phyloP scores from a whole-genome alignment of 768 basidiomycete genomes.

The Lentinula sp. region DNA sequence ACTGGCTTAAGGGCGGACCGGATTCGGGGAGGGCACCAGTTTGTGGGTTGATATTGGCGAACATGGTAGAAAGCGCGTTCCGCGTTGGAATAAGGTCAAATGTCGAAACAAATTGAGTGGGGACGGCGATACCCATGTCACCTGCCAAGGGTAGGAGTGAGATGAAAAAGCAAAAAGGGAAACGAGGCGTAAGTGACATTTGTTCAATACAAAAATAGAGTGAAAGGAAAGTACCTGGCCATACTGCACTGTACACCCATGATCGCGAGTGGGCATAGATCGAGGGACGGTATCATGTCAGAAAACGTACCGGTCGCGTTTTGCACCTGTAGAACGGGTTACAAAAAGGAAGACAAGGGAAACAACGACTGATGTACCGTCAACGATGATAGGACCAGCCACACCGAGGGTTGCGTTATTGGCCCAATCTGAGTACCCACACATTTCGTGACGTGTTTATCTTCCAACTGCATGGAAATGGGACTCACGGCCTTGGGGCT shows the following conservation, averaged over 20 bases:
- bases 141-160: constrained; percentile 19
- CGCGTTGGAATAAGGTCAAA: constrained; percentile 50
- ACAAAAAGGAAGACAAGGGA: neutral
- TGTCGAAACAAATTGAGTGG: constrained; percentile 56
- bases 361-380: constrained; percentile 20
- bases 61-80: constrained; percentile 56
- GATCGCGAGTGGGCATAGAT: neutral
- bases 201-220: neutral
- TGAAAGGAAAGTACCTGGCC: constrained; percentile 34
- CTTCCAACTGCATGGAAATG: neutral
- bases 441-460: neutral
- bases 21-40: constrained; percentile 55
- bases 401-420: constrained; percentile 51
- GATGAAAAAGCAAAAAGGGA: neutral
- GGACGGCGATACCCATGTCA: constrained; percentile 54
- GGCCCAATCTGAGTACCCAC: constrained; percentile 33
- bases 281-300: neutral
- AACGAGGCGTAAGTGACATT: neutral
- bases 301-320: constrained; percentile 40
- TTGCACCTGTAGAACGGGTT: constrained; percentile 28
- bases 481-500: constrained; percentile 32
- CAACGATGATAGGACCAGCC: constrained; percentile 55
- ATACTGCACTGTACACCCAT: constrained; percentile 36
- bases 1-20: constrained; percentile 39
- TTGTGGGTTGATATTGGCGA: constrained; percentile 40